A percentile compares a stretch with the other conserved stretches of the same genome.
phyloP scores from a whole-genome alignment of 371 early-diverging fungal genomes.

The Rozella allomycis region DNA sequence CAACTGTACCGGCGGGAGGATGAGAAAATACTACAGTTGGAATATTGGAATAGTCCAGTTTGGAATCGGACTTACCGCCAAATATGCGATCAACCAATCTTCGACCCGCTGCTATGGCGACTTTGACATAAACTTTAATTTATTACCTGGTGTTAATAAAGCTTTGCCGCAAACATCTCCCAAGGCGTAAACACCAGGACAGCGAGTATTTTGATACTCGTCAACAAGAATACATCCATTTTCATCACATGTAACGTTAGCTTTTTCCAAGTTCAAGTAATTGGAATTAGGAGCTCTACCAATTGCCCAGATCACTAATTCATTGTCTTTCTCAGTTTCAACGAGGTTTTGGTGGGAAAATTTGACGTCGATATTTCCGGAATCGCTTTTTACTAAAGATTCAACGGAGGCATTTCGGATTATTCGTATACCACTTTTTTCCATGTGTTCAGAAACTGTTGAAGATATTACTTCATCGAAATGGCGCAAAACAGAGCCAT shows the following conservation, averaged over 20 bases:
- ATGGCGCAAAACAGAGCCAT: slow-evolving; percentile 57
- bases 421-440: slow-evolving; percentile 43
- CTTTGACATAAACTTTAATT: too few relatives aligned
- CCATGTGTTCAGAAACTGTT: slow-evolving; percentile 52
- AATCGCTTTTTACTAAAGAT: slow-evolving; percentile 18
- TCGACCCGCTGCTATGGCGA: slow-evolving; percentile 83
- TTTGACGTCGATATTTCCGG: slow-evolving; percentile 12
- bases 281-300: slow-evolving; percentile 62
- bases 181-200: slow-evolving; percentile 51
- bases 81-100: slow-evolving; percentile 74
- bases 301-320: slow-evolving; percentile 31
- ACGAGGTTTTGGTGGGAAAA: slow-evolving; percentile 6
- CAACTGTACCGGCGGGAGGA: slow-evolving; percentile 65
- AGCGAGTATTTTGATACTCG: slow-evolving; percentile 62
- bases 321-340: slow-evolving; percentile 12
- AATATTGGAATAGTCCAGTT: slow-evolving; percentile 76
- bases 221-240: slow-evolving; percentile 55
- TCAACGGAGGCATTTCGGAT: slow-evolving; percentile 30
- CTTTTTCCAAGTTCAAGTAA: slow-evolving; percentile 38
- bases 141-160: slow-evolving; percentile 65
- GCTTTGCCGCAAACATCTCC: slow-evolving; percentile 84
- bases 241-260: slow-evolving; percentile 32
- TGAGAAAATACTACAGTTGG: slow-evolving; percentile 93
- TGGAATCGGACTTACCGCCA: slow-evolving; percentile 42
- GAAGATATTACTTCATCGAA: slow-evolving; percentile 75